Evolutionary conservation across 768 basidiomycete genomes (phyloP).

Genomic region (Boletus rubroflammeus): DNA sequence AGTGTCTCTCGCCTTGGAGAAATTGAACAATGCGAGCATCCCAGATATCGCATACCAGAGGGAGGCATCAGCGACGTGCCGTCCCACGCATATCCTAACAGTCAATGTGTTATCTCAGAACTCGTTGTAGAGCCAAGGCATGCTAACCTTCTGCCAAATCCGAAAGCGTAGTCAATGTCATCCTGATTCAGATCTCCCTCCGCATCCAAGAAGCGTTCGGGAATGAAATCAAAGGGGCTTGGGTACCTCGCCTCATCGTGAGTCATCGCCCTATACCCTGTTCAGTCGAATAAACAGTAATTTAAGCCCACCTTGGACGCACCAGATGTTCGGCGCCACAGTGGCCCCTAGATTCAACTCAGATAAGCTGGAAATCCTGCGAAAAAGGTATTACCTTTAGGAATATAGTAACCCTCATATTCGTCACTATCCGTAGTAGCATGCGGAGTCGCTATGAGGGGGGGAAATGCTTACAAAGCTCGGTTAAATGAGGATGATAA

Average conservation of each 20-base stretch:
- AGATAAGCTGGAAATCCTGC: background rate
- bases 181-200: conserved; percentile 24
- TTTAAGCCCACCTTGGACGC: background rate
- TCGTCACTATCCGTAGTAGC: conserved; percentile 19
- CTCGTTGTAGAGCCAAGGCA: background rate
- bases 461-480: background rate
- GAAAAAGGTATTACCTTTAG: conserved; percentile 14
- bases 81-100: conserved; percentile 23
- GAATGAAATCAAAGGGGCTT: conserved; percentile 30
- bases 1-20: conserved; percentile 21
- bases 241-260: conserved; percentile 33
- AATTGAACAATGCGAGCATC: conserved; percentile 28
- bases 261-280: conserved; percentile 29
- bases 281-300: background rate
- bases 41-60: conserved; percentile 28
- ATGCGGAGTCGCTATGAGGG: conserved; percentile 16
- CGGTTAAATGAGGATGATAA: background rate
- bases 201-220: conserved; percentile 28
- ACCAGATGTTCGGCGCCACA: conserved; percentile 30
- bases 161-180: conserved; percentile 18
- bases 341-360: conserved; percentile 16
- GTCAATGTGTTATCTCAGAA: background rate
- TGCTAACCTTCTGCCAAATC: conserved; percentile 25
- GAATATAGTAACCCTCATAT: conserved; percentile 28
- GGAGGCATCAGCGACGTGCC: conserved; percentile 24